Base-by-base conservation (phyloP, 2,329 filamentous ascomycete genomes). In the Corynespora cassiicola region DNA sequence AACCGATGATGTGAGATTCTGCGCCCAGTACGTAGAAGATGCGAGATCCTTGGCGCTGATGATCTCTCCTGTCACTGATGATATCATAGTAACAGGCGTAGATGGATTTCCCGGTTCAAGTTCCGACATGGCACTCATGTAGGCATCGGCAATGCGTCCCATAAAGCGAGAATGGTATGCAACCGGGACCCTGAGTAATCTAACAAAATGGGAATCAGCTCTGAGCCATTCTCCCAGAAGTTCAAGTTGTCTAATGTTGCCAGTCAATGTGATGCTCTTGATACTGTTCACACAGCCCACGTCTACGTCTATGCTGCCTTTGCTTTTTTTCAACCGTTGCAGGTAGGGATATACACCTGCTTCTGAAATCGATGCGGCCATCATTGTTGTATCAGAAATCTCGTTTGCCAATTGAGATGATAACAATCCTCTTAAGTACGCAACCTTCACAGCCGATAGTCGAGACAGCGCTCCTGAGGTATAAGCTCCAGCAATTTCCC, bases 121-220 rank as follows among this genome's bases (percentile, higher is more conserved):
- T 4, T 22, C 36, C 12, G 26, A 6, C 16, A 42, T 30, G 6
- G 26, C 18, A 7, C 10, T 9, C 7, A n/a, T 5, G 31, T 72
- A 70, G 2, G 52, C 46, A 3, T 32, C 45, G 4, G 58, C 47
- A 28, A 61, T 63, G 1, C 52, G 40, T 3, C 53, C 11, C 69
- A 72, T 72, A 16, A 73, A 69, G 19, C 60, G 58, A 2, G 68
- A 72, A 36, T 75, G 73, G 35, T 75, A 76, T 0, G 72, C 73
- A 11, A 48, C 59, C 14, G 69, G 60, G 5, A 73, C 70, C 34
- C 64, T 60, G 5, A 76, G 60, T 9, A 50, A 36, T 1, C 71
- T 55, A 1, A 52, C 57, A 40, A 74, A 75, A 8, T 63, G 61
- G 4, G 56, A 45, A n/a, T 66, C 50, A 4, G 61, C 54, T 4